A percentile compares a stretch with the other conserved stretches of the same genome.
phyloP scores from a whole-genome alignment of 225 moss, liverwort and hornwort species.

The Bryoerythrophyllum caledonicum region DNA sequence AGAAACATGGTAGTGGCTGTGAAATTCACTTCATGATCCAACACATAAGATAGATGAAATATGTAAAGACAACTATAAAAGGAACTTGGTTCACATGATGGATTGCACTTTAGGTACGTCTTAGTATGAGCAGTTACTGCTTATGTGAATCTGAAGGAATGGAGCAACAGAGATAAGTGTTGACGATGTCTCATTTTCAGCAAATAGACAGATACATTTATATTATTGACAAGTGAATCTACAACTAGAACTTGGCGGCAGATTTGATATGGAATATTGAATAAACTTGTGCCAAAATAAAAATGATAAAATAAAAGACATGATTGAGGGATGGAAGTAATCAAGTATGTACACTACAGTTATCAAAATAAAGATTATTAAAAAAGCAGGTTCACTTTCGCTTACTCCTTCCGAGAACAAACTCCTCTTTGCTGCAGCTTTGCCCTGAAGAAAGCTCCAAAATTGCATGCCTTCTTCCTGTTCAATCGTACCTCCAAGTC shows the following conservation, averaged over 20 bases:
- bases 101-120: not conserved
- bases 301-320: not conserved
- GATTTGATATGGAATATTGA: constrained; percentile 85
- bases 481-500: constrained; percentile 91
- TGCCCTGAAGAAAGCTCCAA: constrained; percentile 84
- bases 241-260: constrained; percentile 82
- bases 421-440: constrained; percentile 69
- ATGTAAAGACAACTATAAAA: constrained; percentile 3
- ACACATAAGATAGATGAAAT: constrained; percentile 6
- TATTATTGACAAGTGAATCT: constrained; percentile 81
- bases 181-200: constrained; percentile 81
- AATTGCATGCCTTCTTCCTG: constrained; percentile 95
- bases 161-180: constrained; percentile 56
- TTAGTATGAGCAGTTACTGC: not conserved
- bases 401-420: constrained; percentile 75
- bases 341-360: not conserved
- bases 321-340: not conserved
- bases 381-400: constrained; percentile 12
- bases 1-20: no score
- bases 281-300: constrained; percentile 70
- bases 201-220: constrained; percentile 91
- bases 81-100: constrained; percentile 5
- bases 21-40: not conserved
- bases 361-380: not conserved
- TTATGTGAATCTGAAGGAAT: not conserved